phyloP scores from a whole-genome alignment of 2,329 filamentous ascomycete species.

The Xylaria multiplex region DNA sequence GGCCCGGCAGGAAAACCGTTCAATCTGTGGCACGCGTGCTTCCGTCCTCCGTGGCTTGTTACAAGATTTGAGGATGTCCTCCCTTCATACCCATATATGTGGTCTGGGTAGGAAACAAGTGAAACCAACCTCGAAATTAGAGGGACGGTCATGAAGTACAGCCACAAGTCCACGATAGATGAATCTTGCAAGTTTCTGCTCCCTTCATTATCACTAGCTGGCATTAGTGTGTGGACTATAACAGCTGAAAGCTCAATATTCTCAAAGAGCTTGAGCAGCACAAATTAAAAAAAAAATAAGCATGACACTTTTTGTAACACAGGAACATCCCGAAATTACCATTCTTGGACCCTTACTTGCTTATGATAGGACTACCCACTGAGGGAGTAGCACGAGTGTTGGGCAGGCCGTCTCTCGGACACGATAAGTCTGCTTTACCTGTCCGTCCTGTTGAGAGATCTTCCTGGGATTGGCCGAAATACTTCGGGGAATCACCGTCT shows the following conservation, averaged over 20 bases:
- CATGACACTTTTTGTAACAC: not conserved
- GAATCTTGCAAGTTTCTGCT: not conserved
- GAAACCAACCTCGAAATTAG: slow-evolving; percentile 5
- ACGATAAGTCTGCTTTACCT: not conserved
- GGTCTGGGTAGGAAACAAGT: slow-evolving; percentile 2
- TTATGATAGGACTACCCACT: not conserved
- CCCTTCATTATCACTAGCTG: not conserved
- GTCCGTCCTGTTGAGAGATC: not conserved
- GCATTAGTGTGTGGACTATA: too few species aligned
- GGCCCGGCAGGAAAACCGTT: not conserved
- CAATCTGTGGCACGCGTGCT: not conserved
- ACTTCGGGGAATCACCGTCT: too few species aligned
- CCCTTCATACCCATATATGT: slow-evolving; percentile 8
- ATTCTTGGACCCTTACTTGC: not conserved
- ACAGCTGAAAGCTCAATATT: not conserved
- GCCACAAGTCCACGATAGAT: not conserved
- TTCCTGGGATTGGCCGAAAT: not conserved
- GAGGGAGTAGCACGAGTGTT: not conserved
- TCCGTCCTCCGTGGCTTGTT: slow-evolving; percentile 1
- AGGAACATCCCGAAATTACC: not conserved
- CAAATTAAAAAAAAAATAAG: too few species aligned
- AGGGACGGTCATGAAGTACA: not conserved
- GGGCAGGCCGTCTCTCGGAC: not conserved
- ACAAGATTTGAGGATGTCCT: slow-evolving; percentile 6
- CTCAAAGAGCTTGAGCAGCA: not conserved